Conservation (phyloP, 306 rosid species). For the Nissolia schottii region DNA sequence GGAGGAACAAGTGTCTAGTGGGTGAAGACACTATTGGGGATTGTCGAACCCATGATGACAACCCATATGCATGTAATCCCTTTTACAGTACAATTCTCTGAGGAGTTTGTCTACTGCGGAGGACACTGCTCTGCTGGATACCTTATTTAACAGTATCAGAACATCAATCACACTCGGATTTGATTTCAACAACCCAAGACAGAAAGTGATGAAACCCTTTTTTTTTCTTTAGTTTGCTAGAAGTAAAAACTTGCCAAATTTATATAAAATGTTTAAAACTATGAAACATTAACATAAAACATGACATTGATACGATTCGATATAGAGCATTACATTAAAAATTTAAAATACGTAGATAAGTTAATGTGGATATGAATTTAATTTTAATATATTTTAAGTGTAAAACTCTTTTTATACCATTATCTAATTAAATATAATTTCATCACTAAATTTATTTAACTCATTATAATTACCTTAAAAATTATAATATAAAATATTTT, state of each 20-base stretch:
- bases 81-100: neutral
- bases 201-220: neutral
- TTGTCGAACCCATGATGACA: neutral
- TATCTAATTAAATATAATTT: too few relatives aligned
- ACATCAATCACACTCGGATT: neutral
- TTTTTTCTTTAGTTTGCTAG: neutral
- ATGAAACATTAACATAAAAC: too few relatives aligned
- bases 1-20: neutral
- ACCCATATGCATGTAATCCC: neutral
- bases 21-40: neutral
- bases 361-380: too few relatives aligned
- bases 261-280: neutral
- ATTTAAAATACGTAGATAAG: too few relatives aligned
- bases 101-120: neutral
- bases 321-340: too few relatives aligned
- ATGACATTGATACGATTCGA: too few relatives aligned
- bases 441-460: too few relatives aligned
- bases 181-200: neutral
- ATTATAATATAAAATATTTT: too few relatives aligned
- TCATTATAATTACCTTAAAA: too few relatives aligned
- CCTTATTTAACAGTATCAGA: constrained; percentile 5
- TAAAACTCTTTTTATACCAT: too few relatives aligned
- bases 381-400: too few relatives aligned
- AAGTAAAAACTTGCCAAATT: neutral
- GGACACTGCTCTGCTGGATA: neutral